Percentiles rank a stretch among this genome's conserved stretches.
These are phyloP conservation scores for Trametes versicolor DNA, from an alignment of 1,284 basidiomycete genomes.

Conservation along the genomic window DNA sequence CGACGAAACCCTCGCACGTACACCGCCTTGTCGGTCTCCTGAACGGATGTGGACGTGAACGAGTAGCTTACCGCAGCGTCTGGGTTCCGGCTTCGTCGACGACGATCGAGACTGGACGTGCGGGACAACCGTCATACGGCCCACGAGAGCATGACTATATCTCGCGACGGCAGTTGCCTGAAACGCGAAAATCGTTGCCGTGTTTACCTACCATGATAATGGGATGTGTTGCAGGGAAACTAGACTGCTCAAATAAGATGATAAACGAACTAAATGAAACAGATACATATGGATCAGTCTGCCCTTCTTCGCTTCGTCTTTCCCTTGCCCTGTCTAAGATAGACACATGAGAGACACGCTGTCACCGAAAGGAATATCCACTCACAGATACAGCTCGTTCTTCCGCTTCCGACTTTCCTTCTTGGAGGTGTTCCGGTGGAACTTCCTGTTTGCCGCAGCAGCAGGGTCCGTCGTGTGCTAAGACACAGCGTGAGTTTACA, in stretches of 20 bases:
- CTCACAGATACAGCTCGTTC: slow-evolving; percentile 66
- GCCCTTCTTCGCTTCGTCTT: slow-evolving; percentile 40
- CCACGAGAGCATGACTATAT: too few relatives aligned
- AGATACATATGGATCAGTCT: slow-evolving; percentile 13
- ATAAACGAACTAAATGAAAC: background rate
- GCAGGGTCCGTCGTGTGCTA: slow-evolving; percentile 78
- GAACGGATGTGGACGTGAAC: background rate
- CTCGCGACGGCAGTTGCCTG: too few relatives aligned
- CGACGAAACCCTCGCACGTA: background rate
- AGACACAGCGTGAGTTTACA: slow-evolving; percentile 7
- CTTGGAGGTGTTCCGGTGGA: slow-evolving; percentile 74
- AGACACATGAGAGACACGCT: slow-evolving; percentile 3
- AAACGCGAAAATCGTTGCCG: background rate
- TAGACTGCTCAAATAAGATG: background rate
- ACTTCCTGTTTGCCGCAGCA: slow-evolving; percentile 79
- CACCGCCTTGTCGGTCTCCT: too few relatives aligned
- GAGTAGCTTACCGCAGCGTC: too few relatives aligned
- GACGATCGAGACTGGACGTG: too few relatives aligned
- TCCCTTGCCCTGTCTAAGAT: slow-evolving; percentile 41
- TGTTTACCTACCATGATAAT: background rate
- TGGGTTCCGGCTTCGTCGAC: too few relatives aligned
- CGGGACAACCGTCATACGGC: too few relatives aligned
- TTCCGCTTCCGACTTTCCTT: slow-evolving; percentile 88
- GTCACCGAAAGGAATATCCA: slow-evolving; percentile 8
- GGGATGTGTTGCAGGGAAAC: background rate